Conservation (phyloP, 2,329 filamentous ascomycete species). For the Paraphoma sp. region DNA sequence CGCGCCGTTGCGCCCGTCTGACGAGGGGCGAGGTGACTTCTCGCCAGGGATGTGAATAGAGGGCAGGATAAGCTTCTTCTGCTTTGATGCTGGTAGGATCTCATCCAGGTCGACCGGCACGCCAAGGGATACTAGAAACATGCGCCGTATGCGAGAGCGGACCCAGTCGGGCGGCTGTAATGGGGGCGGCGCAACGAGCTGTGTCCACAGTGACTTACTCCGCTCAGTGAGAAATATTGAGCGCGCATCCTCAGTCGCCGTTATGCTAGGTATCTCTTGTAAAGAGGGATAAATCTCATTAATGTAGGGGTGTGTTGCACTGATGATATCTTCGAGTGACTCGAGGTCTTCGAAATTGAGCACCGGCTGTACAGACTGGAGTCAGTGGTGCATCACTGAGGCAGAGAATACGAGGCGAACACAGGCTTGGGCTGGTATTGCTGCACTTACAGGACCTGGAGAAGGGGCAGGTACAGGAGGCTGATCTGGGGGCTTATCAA, state of each 20-base stretch:
- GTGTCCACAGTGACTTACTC: slow-evolving; percentile 91
- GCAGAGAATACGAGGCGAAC: slow-evolving; percentile 40
- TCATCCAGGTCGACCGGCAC: slow-evolving; percentile 97
- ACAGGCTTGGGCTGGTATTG: slow-evolving; percentile 40
- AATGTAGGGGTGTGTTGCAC: slow-evolving; percentile 70
- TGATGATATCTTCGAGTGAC: slow-evolving; percentile 63
- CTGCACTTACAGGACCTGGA: slow-evolving; percentile 57
- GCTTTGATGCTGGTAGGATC: slow-evolving; percentile 94
- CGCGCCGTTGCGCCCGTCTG: slow-evolving; percentile 47
- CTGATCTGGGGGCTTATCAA: slow-evolving; percentile 48
- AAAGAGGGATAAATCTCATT: slow-evolving; percentile 62
- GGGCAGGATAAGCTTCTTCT: slow-evolving; percentile 94
- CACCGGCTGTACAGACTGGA: slow-evolving; percentile 60
- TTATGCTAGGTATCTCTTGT: slow-evolving; percentile 53
- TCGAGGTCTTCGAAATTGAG: slow-evolving; percentile 71
- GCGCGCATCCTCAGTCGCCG: slow-evolving; percentile 31
- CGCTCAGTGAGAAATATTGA: slow-evolving; percentile 75
- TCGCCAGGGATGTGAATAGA: slow-evolving; percentile 64
- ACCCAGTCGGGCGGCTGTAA: slow-evolving; percentile 98
- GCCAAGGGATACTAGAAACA: slow-evolving; percentile 94
- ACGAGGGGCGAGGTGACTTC: slow-evolving; percentile 45
- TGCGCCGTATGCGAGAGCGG: slow-evolving; percentile 87
- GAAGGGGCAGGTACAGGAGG: slow-evolving; percentile 50
- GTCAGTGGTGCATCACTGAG: slow-evolving; percentile 42
- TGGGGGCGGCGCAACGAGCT: slow-evolving; percentile 91